Evolutionary conservation across 2,329 filamentous ascomycete species (phyloP), one percentile per base, ranked within the genome.

Genomic region (Neofusicoccum umdonicola): DNA sequence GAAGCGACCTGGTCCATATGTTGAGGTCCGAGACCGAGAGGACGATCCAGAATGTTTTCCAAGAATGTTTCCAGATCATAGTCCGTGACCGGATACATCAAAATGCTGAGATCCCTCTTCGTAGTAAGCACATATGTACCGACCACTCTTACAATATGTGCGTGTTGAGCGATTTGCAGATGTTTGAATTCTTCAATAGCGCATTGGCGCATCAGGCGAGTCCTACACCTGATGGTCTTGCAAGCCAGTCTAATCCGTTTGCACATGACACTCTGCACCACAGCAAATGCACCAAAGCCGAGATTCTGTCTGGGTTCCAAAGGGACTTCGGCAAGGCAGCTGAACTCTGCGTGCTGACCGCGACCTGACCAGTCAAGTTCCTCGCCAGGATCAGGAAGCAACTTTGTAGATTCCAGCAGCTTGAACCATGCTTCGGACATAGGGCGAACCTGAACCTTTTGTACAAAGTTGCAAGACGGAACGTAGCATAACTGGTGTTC

Each of bases 321-420:
- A 22, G 22, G 22, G 22, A 22, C 22, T 22, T 22, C 22, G 22
- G 22, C 2, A 22, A 22, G 22, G 22, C 22, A 22, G n/a, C 17
- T 5, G 13, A 34, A 63, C 34, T 69, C 67, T 12, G 47, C 64
- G 22, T 58, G 54, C 50, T 37, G 69, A 66, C 12, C 71, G 65
- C 22, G 71, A 68, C 52, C 70, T 71, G 61, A 73, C 72, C 42
- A 77, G 56, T 50, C 70, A 60, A 19, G 69, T 72, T 31, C 72
- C 70, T 13, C 76, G 66, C 2, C 22, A 22, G 22, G 22, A 22
- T 22, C 22, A 22, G 22, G 22, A 22, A 22, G 22, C 22, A 22
- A 22, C 3, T 22, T 22, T 22, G 22, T 22, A 22, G 22, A 22
- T 22, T 22, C 22, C 22, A 22, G 22, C 22, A 22, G 22, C 22